Base-by-base conservation (phyloP, 345 rosid species). In the Acer saccharum region DNA sequence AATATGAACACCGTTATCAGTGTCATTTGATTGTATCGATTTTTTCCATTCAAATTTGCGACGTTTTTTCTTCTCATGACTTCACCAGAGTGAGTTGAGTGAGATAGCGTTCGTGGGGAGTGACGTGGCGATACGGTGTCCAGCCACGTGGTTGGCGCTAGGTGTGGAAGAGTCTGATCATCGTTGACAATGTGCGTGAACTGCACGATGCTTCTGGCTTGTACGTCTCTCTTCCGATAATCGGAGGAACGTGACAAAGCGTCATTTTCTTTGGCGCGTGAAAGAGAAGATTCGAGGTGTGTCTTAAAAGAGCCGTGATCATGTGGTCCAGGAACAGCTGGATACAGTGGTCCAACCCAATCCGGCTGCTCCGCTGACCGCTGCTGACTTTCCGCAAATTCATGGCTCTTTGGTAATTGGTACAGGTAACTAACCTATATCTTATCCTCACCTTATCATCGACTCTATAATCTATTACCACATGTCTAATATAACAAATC, bases 1-100 rank as follows among this genome's bases (percentile, higher is more conserved):
- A 90, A 21, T 0, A 86, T 27, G 71, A 93, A 79, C 74, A 95
- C 68, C 18, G 89, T 69, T 70, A 85, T 52, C 18, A 90, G 46
- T 50, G 79, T 81, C 96, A 91, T 86, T 9, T 3, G 71, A 60
- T 23, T 23, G 7, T 52, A 4, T 16, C 16, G 64, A 21, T 32
- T 32, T 50, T 64, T 39, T 23, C 16, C 54, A 13, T 6, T 50
- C 44, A 29, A 70, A 16, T 20, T 16, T 43, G 10, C 21, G 12
- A 8, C 50, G 50, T 44, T 44, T 16, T 0, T 48, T 48, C 39
- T 35, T 54, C 58, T 54, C 8, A 14, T 12, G 7, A 17, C 21
- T n/a, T 60, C 27, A 21, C 58, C 50, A 10, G 44, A 65, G 68
- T 7, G 29, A 21, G 1, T 4, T 4, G 20, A 10, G 11, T 14